These are phyloP conservation scores for Pseudomicrostroma phylloplanum DNA, from an alignment of 1,284 basidiomycete genomes.

Conservation along the genomic window DNA sequence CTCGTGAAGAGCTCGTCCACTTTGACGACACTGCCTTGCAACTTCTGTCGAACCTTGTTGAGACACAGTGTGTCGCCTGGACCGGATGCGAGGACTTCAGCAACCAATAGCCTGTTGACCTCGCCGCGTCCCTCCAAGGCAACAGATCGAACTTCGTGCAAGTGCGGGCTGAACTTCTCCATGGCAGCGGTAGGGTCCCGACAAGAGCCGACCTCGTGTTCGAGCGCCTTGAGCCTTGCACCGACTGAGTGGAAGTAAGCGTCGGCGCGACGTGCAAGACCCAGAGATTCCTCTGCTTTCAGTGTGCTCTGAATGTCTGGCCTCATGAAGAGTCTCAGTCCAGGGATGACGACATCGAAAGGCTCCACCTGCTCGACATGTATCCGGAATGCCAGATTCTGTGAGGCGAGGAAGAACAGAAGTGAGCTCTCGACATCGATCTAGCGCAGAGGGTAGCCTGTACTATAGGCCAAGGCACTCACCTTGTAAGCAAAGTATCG, in stretches of 20 bases:
- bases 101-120: conserved; percentile 68
- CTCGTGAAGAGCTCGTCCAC: conserved; percentile 66
- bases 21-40: conserved; percentile 91
- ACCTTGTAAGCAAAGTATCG: conserved; percentile 72
- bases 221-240: conserved; percentile 56
- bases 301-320: conserved; percentile 78
- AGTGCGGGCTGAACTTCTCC: neutral
- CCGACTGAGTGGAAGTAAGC: conserved; percentile 59
- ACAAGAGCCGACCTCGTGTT: neutral
- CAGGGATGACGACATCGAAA: conserved; percentile 78
- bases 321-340: conserved; percentile 72
- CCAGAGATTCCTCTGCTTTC: conserved; percentile 81
- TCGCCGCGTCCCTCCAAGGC: conserved; percentile 53
- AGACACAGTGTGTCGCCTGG: conserved; percentile 75
- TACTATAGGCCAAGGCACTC: neutral
- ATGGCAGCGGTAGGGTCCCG: neutral
- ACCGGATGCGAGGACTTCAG: conserved; percentile 53
- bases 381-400: conserved; percentile 71
- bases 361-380: conserved; percentile 76
- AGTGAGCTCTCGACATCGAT: neutral
- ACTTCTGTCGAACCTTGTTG: conserved; percentile 75
- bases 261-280: conserved; percentile 66
- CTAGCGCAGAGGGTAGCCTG: neutral
- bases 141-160: neutral
- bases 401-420: conserved; percentile 13